These are phyloP conservation scores for Chara braunii DNA, from an alignment of 139 green algal species.

Conservation along the genomic window DNA sequence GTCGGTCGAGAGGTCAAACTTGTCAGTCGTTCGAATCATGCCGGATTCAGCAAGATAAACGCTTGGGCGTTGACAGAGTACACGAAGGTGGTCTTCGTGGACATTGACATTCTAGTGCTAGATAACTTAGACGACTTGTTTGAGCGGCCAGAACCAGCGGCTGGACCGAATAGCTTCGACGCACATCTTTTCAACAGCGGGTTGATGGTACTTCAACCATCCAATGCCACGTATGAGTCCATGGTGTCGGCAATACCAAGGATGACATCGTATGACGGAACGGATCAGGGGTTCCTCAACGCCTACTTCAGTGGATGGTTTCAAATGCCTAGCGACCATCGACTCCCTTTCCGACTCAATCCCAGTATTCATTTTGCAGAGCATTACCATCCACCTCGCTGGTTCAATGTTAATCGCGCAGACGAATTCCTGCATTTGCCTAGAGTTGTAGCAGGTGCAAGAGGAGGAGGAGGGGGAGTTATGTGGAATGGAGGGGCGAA, in stretches of 20 bases:
- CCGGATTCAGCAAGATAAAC: slow-evolving; percentile 38
- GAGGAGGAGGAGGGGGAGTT: too few relatives aligned
- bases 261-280: slow-evolving; percentile 27
- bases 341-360: slow-evolving; percentile 25
- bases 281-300: slow-evolving; percentile 33
- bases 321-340: slow-evolving; percentile 18
- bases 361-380: slow-evolving; percentile 27
- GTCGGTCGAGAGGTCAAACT: slow-evolving; percentile 9
- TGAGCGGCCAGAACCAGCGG: slow-evolving; percentile 19
- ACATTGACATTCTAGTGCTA: slow-evolving; percentile 32
- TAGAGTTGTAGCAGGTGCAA: too few relatives aligned
- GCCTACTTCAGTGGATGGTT: slow-evolving; percentile 35
- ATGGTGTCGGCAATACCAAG: slow-evolving; percentile 22
- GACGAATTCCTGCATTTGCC: slow-evolving; percentile 20
- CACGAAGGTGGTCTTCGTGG: slow-evolving; percentile 29
- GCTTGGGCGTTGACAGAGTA: slow-evolving; percentile 30
- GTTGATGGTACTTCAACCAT: slow-evolving; percentile 29
- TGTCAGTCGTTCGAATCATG: too few relatives aligned
- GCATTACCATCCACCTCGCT: slow-evolving; percentile 30
- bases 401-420: slow-evolving; percentile 26
- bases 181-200: slow-evolving; percentile 9
- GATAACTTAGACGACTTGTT: slow-evolving; percentile 36
- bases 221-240: slow-evolving; percentile 4
- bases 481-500: too few relatives aligned
- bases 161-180: slow-evolving; percentile 24